These are phyloP conservation scores for Keqinozyma sinolaborantium DNA, from an alignment of 1,139 yeast species.

Conservation along the genomic window DNA sequence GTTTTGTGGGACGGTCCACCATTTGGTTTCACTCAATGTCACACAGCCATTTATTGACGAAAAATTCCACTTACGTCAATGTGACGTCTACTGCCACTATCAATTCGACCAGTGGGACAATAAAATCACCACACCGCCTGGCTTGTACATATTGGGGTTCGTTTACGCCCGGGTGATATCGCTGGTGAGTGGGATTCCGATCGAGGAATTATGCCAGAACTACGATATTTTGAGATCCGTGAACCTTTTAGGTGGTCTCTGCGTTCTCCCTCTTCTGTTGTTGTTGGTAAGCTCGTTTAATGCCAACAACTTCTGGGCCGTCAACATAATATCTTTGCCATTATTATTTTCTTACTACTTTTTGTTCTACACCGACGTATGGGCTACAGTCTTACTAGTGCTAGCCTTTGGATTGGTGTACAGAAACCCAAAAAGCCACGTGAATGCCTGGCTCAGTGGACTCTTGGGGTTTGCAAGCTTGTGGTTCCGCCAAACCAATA, in stretches of 20 bases:
- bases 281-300: slow-evolving; percentile 11
- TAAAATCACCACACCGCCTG: slow-evolving; percentile 97
- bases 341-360: slow-evolving; percentile 68
- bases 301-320: slow-evolving; percentile 36
- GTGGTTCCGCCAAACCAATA: slow-evolving; percentile 84
- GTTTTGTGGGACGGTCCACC: slow-evolving; percentile 13
- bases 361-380: slow-evolving; percentile 87
- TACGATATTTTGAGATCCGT: slow-evolving; percentile 49
- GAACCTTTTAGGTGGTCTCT: slow-evolving; percentile 61
- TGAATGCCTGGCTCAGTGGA: slow-evolving; percentile 27
- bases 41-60: slow-evolving; percentile 64
- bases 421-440: slow-evolving; percentile 12
- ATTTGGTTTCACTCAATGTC: slow-evolving; percentile 21
- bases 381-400: slow-evolving; percentile 75
- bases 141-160: slow-evolving; percentile 69
- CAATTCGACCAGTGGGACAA: slow-evolving; percentile 72
- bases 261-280: slow-evolving; percentile 47
- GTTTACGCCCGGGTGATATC: slow-evolving; percentile 32
- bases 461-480: slow-evolving; percentile 55
- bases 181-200: slow-evolving; percentile 6
- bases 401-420: slow-evolving; percentile 32
- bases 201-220: slow-evolving; percentile 26
- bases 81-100: slow-evolving; percentile 61
- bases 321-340: slow-evolving; percentile 60
- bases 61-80: slow-evolving; percentile 79